Percentiles rank a stretch among this genome's conserved stretches.
These are phyloP conservation scores for Cardamine resedifolia DNA, from an alignment of 345 rosid species.

Conservation along the genomic window DNA sequence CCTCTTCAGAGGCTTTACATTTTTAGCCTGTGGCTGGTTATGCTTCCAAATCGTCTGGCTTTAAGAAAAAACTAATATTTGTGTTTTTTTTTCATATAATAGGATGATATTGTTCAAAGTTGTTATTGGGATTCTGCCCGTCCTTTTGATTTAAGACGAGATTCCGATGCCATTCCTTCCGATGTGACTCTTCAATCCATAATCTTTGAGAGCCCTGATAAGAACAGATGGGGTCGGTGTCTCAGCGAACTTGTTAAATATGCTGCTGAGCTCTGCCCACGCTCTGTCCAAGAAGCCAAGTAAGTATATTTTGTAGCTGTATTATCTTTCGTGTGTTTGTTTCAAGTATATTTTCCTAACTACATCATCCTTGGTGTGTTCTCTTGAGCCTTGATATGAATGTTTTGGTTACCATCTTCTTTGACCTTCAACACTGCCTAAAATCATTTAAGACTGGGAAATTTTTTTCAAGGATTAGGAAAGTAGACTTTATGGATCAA, in stretches of 20 bases:
- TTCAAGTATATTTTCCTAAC: background rate
- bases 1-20: conserved; percentile 3
- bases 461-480: conserved; percentile 11
- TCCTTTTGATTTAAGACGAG: conserved; percentile 88
- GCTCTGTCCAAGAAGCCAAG: conserved; percentile 94
- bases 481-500: conserved; percentile 17
- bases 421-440: conserved; percentile 5
- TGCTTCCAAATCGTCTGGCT: conserved; percentile 14
- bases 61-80: conserved; percentile 14
- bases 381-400: conserved; percentile 1
- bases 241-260: conserved; percentile 91
- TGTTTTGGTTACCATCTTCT: conserved; percentile 7
- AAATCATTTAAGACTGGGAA: conserved; percentile 17
- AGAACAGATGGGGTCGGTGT: conserved; percentile 95
- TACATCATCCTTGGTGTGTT: conserved; percentile 17
- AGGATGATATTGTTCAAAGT: conserved; percentile 99
- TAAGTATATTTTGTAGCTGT: conserved; percentile 43
- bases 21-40: conserved; percentile 20
- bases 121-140: conserved; percentile 96
- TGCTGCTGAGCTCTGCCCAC: conserved; percentile 96
- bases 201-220: conserved; percentile 94
- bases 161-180: conserved; percentile 87
- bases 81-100: conserved; percentile 24
- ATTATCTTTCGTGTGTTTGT: conserved; percentile 12
- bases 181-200: conserved; percentile 94